Percentiles rank a stretch among this genome's conserved stretches.
phyloP scores from a whole-genome alignment of 1,284 basidiomycete species.

The Moesziomyces sp. region DNA sequence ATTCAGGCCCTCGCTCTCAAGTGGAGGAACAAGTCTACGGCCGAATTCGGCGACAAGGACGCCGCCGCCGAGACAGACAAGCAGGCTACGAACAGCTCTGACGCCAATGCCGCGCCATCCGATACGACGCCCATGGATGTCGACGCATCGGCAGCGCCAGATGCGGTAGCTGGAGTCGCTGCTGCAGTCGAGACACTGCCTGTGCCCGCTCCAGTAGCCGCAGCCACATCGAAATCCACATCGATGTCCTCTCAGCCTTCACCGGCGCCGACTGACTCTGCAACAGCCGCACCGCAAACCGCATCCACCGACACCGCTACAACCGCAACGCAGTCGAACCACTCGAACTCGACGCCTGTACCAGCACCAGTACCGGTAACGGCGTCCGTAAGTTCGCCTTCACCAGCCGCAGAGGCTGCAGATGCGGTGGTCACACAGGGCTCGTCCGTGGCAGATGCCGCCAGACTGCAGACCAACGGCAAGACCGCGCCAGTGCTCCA shows the following conservation, averaged over 20 bases:
- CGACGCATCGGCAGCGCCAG: background rate
- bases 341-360: too few relatives aligned
- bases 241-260: too few relatives aligned
- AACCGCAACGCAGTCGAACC: too few relatives aligned
- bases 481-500: slow-evolving; percentile 3
- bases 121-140: slow-evolving; percentile 20
- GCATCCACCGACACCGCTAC: too few relatives aligned
- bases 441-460: background rate
- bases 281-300: too few relatives aligned
- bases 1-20: slow-evolving; percentile 12
- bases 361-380: background rate
- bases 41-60: background rate
- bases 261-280: too few relatives aligned
- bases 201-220: too few relatives aligned
- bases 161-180: too few relatives aligned
- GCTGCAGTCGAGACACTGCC: too few relatives aligned
- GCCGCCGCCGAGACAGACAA: background rate
- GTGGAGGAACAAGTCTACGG: slow-evolving; percentile 7
- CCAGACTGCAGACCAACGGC: background rate
- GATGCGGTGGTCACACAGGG: background rate
- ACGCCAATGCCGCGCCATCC: background rate
- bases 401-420: background rate
- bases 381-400: background rate
- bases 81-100: background rate
- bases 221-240: too few relatives aligned